Conservation (phyloP, 192 early-diverging fungal species). For the Powellomyces hirtus region DNA sequence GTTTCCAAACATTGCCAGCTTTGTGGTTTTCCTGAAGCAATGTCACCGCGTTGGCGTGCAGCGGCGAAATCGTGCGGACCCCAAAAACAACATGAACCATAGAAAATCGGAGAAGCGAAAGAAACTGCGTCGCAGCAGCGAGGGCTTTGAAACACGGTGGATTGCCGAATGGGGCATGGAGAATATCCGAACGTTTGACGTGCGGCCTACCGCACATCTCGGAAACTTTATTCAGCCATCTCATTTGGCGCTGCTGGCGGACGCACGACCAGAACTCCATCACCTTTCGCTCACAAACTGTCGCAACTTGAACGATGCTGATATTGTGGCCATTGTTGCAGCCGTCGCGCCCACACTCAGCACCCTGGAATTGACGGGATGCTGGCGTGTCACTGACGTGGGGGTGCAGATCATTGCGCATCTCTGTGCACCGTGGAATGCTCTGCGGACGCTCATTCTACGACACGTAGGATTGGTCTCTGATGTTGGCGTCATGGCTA, state of each 20-base stretch:
- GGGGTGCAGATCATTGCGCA: background rate
- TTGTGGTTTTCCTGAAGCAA: background rate
- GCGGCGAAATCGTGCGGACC: no score
- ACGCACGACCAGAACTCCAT: background rate
- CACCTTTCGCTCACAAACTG: background rate
- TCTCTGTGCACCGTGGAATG: background rate
- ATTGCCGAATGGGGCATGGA: background rate
- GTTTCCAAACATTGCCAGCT: background rate
- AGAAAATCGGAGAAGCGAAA: no score
- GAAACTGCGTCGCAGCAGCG: no score
- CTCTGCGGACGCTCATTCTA: background rate
- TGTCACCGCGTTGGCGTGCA: background rate
- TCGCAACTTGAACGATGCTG: background rate
- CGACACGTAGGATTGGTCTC: background rate
- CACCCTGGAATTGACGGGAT: background rate
- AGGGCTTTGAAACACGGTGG: no score
- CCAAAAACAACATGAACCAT: no score
- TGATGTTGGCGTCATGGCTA: background rate
- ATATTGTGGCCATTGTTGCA: background rate
- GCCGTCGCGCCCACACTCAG: background rate
- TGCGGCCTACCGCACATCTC: background rate
- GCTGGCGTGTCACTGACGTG: constrained; percentile 1
- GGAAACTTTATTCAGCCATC: background rate
- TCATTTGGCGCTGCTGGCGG: background rate
- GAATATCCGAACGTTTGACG: background rate